Evolutionary conservation across 495 filamentous ascomycete genomes (phyloP), one percentile per base, ranked within the genome.

Genomic region (Penicillium goetzii): DNA sequence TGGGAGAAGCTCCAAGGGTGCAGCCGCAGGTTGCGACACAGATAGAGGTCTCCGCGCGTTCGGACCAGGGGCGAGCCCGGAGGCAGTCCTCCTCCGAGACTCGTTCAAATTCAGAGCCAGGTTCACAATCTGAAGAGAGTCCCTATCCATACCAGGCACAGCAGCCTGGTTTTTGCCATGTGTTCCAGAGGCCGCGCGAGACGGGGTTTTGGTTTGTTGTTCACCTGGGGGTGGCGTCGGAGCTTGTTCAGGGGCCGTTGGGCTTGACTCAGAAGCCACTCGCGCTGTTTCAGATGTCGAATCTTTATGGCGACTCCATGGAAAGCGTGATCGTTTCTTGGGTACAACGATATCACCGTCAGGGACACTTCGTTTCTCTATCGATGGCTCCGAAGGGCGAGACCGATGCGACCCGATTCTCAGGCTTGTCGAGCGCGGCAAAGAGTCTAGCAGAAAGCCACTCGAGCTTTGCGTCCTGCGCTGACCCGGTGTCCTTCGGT

Each of bases 101-200:
- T 97, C 91, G 77, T 90, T 96, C 54, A 97, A 76, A 69, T 89
- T 94, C 71, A 97, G 77, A 2, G 93, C 93, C 74, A 97, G 88
- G 68, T 90, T 92, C 40, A 97, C 91, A 61, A 97, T 93, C 73
- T 96, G 90, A 21, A 90, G 82, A 23, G 92, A 88, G 66, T 97
- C 92, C 19, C 85, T 78, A 74, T 92, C 90, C 14, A 90, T 68
- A 0, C 78, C 81, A 41, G 69, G 54, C 8, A 68, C 49, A 28
- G 36, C 38, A 30, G 67, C 49, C 51, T 67, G 69, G n/a, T 60
- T 36, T 4, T 36, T 14, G 38, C 62, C 51, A 19, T 61, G 61
- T 8, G 61, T 61, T 25, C 56, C 34, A 33, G 54, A 56, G 23
- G 60, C 53, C 28, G 47, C 34, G 7, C 60, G 62, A 50, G 68